Evolutionary conservation across 768 basidiomycete genomes (phyloP).

Genomic region (Gymnopilus dilepis): DNA sequence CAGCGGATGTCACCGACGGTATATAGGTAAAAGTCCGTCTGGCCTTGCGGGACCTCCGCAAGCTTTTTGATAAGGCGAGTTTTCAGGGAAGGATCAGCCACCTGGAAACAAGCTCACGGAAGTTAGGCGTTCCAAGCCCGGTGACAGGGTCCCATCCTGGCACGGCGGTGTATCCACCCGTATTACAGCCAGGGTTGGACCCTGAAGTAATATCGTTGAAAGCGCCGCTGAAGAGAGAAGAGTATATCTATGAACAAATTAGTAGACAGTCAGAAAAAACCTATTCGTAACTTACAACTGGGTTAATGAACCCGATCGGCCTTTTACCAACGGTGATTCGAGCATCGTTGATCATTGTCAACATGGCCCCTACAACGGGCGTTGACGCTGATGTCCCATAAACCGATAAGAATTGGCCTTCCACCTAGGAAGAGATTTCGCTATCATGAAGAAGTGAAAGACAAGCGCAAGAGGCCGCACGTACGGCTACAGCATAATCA

Average conservation of each 20-base stretch:
- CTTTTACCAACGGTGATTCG: conserved; percentile 46
- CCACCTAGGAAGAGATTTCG: conserved; percentile 33
- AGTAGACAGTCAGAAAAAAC: not conserved
- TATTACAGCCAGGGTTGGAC: conserved; percentile 50
- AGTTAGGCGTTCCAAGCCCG: conserved; percentile 56
- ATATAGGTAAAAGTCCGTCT: conserved; percentile 1
- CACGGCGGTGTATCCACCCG: conserved; percentile 38
- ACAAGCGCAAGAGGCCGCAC: conserved; percentile 9
- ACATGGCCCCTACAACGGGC: conserved; percentile 53
- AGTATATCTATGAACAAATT: conserved; percentile 44
- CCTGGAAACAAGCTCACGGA: conserved; percentile 37
- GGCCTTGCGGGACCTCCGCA: not conserved
- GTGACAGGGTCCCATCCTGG: conserved; percentile 51
- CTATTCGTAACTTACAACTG: conserved; percentile 32
- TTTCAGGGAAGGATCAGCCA: conserved; percentile 37
- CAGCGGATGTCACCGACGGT: conserved; percentile 3
- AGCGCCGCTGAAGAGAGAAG: conserved; percentile 41
- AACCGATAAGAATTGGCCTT: conserved; percentile 41
- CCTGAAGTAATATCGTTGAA: conserved; percentile 57
- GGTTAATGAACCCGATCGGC: conserved; percentile 56
- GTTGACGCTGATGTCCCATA: conserved; percentile 56
- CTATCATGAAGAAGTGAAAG: not conserved
- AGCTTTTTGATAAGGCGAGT: not conserved
- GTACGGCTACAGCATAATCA: conserved; percentile 49
- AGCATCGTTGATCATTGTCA: conserved; percentile 58